phyloP scores from a whole-genome alignment of 2,329 filamentous ascomycete genomes.

The Bipolaris zeicola region DNA sequence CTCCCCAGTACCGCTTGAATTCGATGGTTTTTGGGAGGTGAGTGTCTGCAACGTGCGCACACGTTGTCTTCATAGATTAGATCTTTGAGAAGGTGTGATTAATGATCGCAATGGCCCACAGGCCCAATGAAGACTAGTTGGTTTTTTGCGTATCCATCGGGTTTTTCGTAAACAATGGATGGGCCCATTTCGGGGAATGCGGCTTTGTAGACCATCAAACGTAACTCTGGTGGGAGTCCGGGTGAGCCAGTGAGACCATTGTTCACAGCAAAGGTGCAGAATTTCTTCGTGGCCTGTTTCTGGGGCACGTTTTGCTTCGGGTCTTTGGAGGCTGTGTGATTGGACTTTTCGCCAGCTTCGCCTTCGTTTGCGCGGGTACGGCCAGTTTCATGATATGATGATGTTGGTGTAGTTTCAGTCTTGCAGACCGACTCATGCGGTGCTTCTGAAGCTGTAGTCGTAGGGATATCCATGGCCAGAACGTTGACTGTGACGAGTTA shows the following conservation, averaged over 20 bases:
- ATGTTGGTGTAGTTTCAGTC: background rate
- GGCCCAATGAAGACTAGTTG: background rate
- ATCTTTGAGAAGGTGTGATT: too few species aligned
- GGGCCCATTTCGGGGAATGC: conserved; percentile 1
- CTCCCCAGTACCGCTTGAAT: background rate
- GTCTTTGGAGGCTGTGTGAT: background rate
- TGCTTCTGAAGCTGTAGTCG: background rate
- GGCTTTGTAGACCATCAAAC: background rate
- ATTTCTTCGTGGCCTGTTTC: background rate
- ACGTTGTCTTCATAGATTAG: background rate
- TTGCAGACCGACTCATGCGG: background rate
- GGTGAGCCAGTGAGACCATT: background rate
- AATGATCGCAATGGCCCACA: too few species aligned
- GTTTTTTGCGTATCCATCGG: background rate
- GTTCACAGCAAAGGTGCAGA: background rate
- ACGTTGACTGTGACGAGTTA: background rate
- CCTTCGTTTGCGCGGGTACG: background rate
- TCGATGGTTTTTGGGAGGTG: too few species aligned
- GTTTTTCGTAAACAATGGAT: background rate
- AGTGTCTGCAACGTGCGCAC: background rate
- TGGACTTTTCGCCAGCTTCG: background rate
- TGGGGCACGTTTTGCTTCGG: background rate
- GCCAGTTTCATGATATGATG: background rate
- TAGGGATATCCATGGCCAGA: background rate
- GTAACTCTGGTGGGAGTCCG: background rate